Evolutionary conservation across 192 early-diverging fungal genomes (phyloP), one percentile per base, ranked within the genome.

Genomic region (Backusella westeae): DNA sequence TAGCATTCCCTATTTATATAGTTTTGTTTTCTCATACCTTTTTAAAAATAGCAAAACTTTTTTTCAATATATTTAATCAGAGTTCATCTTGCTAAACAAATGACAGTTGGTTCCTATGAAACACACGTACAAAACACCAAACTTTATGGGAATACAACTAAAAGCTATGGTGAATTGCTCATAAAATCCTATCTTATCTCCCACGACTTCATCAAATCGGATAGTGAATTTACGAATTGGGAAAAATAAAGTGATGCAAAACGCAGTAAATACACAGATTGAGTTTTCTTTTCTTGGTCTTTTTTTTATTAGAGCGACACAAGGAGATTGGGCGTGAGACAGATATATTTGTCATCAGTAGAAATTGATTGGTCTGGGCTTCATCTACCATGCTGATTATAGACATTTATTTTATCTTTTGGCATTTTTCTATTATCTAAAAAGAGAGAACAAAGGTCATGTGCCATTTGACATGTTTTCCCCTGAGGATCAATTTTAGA

Each of bases 261-360:
- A 63, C 56, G 56, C 56, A 63, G 56, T 63, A 63, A 29, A 29
- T 26, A 23, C 56, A 29, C 23, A 63, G 56, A 63, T 63, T 63
- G 56, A 29, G 56, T 63, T 63, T 63, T 29, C 3, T 63, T 63
- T 63, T 63, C 7, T 63, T 63, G 23, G 26, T 63, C 29, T 63
- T 63, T 63, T 63, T 26, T 26, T 63, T 63, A 63, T 63, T 63
- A 29, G 21, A 63, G 56, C 56, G 56, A 63, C 56, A 63, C 56
- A 63, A 63, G 56, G 26, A 63, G 56, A 63, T 63, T 63, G 56
- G 56, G 56, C 56, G 56, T 63, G 56, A 63, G 56, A 63, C 56
- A 63, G 23, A 63, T 29, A 3, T 26, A 63, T 63, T 63, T 63
- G 56, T 63, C 56, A 63, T 63, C 56, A 63, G 56, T 63, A 29